Conservation (phyloP, 2,329 filamentous ascomycete genomes). For the Tolypocladium ovalisporum region DNA sequence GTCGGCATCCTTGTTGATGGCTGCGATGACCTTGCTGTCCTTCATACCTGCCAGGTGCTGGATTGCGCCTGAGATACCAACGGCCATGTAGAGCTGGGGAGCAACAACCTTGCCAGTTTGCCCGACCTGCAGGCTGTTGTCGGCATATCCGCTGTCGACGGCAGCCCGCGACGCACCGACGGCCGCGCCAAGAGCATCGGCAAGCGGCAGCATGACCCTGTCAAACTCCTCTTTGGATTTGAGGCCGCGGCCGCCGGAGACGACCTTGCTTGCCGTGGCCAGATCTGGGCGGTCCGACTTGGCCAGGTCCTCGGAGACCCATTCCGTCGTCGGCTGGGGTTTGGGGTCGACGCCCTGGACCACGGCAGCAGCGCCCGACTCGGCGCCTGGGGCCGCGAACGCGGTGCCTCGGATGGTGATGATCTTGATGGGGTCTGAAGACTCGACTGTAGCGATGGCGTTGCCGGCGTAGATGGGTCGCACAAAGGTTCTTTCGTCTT, state of each 20-base stretch:
- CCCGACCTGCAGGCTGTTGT: conserved; percentile 96
- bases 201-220: conserved; percentile 79
- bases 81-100: conserved; percentile 87
- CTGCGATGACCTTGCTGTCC: conserved; percentile 98
- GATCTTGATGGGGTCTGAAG: conserved; percentile 72
- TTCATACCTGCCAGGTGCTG: conserved; percentile 99
- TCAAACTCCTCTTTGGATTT: conserved; percentile 99
- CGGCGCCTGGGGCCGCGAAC: conserved; percentile 64
- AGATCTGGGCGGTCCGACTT: conserved; percentile 93
- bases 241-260: conserved; percentile 85
- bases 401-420: conserved; percentile 90
- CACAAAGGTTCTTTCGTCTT: conserved; percentile 88
- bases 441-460: conserved; percentile 92
- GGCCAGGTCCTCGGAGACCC: conserved; percentile 86
- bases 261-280: conserved; percentile 76
- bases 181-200: conserved; percentile 86
- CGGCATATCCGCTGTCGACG: conserved; percentile 93
- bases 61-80: conserved; percentile 93
- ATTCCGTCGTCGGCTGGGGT: conserved; percentile 61
- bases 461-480: conserved; percentile 97
- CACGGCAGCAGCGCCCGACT: conserved; percentile 63
- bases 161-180: conserved; percentile 91
- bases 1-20: conserved; percentile 96
- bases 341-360: conserved; percentile 82
- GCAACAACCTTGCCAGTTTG: conserved; percentile 99